Evolutionary conservation across 225 moss, liverwort and hornwort genomes (phyloP), one percentile per base, ranked within the genome.

Genomic region (Polytrichum formosum): DNA sequence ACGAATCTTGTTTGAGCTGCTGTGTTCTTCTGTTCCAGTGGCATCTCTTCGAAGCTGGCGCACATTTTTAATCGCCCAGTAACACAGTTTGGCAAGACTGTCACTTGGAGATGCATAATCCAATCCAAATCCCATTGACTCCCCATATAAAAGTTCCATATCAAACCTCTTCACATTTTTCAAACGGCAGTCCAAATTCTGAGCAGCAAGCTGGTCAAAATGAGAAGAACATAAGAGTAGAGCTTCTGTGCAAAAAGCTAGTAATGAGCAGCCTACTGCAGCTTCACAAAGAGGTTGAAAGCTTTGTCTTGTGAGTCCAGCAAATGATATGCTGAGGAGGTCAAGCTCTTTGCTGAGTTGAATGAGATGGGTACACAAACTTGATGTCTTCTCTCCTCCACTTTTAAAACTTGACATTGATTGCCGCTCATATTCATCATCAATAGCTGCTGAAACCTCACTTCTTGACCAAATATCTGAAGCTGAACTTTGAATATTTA

Each of bases 251-350:
- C 86, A 89, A 66, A 84, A 86, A 37, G 84, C 79, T 55, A 89
- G 70, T 66, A 89, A 76, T 26, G 89, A 89, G 68, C 83, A 89
- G 75, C 71, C 77, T 6, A 89, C 13, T 54, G 86, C 79, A 72
- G 81, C 81, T 63, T 77, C 77, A 28, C 76, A 69, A 67, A 89
- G 75, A 73, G 79, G 79, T 23, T 80, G 79, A 64, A 73, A 73
- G 67, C 83, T 86, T 76, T 82, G 81, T 61, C 65, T 71, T 64
- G 86, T 81, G 46, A 86, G 54, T 23, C 84, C 74, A 55, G 78
- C 55, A 68, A 89, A 89, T 7, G 83, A 83, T 71, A 86, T 70
- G 30, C 81, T 74, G 35, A 89, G 84, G 67, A 89, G 73, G 79
- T 89, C 89, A 28, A 89, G 70, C 66, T 89, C 89, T 72, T 79